phyloP scores from a whole-genome alignment of 345 rosid species.

The Brassica cretica region DNA sequence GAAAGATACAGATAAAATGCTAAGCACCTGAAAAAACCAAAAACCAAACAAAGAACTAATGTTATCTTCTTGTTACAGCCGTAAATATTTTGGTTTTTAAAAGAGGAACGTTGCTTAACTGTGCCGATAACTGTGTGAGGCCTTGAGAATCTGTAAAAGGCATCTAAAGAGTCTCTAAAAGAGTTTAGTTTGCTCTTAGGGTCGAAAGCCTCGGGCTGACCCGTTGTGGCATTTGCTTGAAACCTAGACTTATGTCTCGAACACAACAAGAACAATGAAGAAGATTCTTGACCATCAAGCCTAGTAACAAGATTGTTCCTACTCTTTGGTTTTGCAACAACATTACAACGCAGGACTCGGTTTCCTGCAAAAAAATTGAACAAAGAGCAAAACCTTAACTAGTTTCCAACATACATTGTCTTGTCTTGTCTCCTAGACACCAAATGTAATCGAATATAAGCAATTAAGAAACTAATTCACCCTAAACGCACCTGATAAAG shows the following conservation, averaged over 20 bases:
- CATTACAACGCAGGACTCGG: conserved; percentile 40
- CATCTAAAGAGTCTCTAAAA: conserved; percentile 52
- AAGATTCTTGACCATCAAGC: conserved; percentile 35
- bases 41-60: conserved; percentile 11
- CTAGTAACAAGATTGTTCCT: conserved; percentile 31
- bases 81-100: neutral
- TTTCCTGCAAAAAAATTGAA: conserved; percentile 26
- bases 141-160: conserved; percentile 89
- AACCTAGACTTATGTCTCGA: conserved; percentile 36
- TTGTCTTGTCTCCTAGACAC: neutral
- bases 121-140: conserved; percentile 96
- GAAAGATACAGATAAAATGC: conserved; percentile 90
- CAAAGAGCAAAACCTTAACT: neutral
- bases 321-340: conserved; percentile 33
- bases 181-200: conserved; percentile 43
- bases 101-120: conserved; percentile 45
- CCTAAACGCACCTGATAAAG: conserved; percentile 34
- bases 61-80: neutral
- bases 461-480: neutral
- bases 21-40: conserved; percentile 59
- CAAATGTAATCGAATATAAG: neutral
- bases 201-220: conserved; percentile 54
- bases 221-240: conserved; percentile 57
- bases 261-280: conserved; percentile 8
- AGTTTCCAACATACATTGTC: neutral